Evolutionary conservation across 2,329 filamentous ascomycete species (phyloP).

Genomic region (Cladorrhinum sp.): DNA sequence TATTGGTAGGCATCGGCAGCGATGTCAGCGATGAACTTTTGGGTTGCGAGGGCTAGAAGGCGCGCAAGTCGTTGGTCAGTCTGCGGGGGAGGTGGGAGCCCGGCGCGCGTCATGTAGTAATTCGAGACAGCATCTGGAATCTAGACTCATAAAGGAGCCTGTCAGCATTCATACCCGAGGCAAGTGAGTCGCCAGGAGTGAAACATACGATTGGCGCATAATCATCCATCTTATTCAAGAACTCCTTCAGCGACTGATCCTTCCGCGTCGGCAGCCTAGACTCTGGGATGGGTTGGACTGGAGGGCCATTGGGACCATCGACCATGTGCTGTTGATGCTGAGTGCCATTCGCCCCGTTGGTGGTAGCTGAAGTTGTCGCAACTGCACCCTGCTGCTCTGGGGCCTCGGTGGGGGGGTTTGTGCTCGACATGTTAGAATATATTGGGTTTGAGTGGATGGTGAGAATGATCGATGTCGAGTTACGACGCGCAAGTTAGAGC

Average conservation of each 20-base stretch:
- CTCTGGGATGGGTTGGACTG: conserved; percentile 40
- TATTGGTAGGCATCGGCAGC: conserved; percentile 98
- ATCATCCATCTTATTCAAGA: conserved; percentile 94
- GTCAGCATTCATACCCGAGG: not conserved
- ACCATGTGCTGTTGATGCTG: too few species aligned
- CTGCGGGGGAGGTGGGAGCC: conserved; percentile 86
- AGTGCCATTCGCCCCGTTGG: too few species aligned
- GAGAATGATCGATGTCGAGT: too few species aligned
- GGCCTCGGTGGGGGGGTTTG: conserved; percentile 20
- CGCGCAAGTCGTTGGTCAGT: conserved; percentile 88
- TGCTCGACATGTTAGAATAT: too few species aligned
- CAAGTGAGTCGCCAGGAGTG: not conserved
- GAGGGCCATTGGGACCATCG: not conserved
- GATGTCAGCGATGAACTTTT: conserved; percentile 98
- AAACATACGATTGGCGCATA: conserved; percentile 86
- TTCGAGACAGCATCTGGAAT: conserved; percentile 97
- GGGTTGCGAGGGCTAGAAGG: conserved; percentile 92
- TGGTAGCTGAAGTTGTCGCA: too few species aligned
- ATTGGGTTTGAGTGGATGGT: too few species aligned
- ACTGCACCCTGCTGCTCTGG: too few species aligned
- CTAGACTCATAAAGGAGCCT: conserved; percentile 42
- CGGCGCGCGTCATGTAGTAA: conserved; percentile 96
- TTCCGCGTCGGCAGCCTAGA: conserved; percentile 75
- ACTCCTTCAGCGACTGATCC: conserved; percentile 88
- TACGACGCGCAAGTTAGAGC: too few species aligned